A percentile compares a stretch with the other conserved stretches of the same genome.
Evolutionary conservation across 192 early-diverging fungal genomes (phyloP).

Genomic region (Helicostylum pulchrum): DNA sequence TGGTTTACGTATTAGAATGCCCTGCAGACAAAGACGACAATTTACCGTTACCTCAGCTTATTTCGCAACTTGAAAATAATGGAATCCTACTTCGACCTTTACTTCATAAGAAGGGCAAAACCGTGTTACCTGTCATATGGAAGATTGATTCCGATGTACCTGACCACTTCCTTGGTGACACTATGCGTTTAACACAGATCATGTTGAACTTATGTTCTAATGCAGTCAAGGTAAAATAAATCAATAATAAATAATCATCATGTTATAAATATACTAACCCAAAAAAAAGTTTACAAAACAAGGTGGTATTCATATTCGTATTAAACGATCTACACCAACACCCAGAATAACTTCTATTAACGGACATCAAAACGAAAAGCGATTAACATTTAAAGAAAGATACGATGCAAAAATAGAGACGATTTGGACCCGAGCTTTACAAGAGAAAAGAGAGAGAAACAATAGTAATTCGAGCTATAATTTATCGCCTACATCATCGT

Average conservation of each 20-base stretch:
- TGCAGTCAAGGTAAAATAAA: constrained; percentile 46
- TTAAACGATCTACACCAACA: constrained; percentile 31
- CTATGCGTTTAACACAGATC: constrained; percentile 47
- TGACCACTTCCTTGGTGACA: constrained; percentile 48
- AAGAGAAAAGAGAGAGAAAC: constrained; percentile 11
- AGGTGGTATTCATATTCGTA: constrained; percentile 30
- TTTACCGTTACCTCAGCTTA: constrained; percentile 23
- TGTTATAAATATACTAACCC: background rate
- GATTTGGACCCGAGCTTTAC: constrained; percentile 26
- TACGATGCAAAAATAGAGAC: constrained; percentile 37
- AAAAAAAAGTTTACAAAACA: constrained; percentile 30
- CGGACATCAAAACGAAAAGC: constrained; percentile 1
- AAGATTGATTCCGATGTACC: constrained; percentile 48
- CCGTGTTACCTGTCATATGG: constrained; percentile 46
- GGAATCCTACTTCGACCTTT: constrained; percentile 12
- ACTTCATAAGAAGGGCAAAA: constrained; percentile 20
- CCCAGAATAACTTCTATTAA: constrained; percentile 7
- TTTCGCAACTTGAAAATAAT: constrained; percentile 19
- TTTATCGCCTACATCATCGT: too few relatives aligned
- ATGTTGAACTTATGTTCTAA: constrained; percentile 52
- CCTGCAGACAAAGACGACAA: constrained; percentile 31
- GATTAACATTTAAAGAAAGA: constrained; percentile 27
- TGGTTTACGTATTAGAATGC: constrained; percentile 32
- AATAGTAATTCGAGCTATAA: too few relatives aligned
- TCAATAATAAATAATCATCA: background rate